phyloP scores from a whole-genome alignment of 208 protist genomes.

The Trypanosoma avium region DNA sequence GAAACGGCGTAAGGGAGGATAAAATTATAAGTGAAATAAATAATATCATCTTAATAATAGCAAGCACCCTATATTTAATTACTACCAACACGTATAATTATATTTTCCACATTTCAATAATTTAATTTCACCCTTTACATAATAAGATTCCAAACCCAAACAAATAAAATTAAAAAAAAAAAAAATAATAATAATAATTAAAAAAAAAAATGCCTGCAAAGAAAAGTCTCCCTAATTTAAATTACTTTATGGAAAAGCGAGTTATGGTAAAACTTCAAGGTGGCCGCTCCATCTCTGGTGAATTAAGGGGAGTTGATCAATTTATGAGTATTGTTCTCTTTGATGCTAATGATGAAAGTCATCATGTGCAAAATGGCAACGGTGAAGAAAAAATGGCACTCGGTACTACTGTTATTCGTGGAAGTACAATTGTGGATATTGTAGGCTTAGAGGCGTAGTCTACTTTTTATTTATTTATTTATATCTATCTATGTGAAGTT shows the following conservation, averaged over 20 bases:
- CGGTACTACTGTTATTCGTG: conserved; percentile 88
- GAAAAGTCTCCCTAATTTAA: conserved; percentile 84
- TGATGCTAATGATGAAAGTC: conserved; percentile 94
- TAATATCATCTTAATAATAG: too few relatives aligned
- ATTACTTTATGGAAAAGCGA: conserved; percentile 95
- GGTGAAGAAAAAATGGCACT: conserved; percentile 82
- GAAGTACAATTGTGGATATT: conserved; percentile 91
- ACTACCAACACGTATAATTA: too few relatives aligned
- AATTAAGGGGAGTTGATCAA: conserved; percentile 96
- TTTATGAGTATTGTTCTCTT: conserved; percentile 98
- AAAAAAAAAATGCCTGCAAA: conserved; percentile 34
- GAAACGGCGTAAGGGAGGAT: too few relatives aligned
- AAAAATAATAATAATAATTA: not conserved
- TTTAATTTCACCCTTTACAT: too few relatives aligned
- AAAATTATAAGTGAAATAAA: too few relatives aligned
- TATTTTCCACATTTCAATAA: too few relatives aligned
- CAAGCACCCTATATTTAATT: too few relatives aligned
- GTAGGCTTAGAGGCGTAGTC: conserved; percentile 66
- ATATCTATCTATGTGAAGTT: too few relatives aligned
- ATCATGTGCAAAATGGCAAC: conserved; percentile 46
- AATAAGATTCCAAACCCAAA: too few relatives aligned
- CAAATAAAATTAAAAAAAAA: conserved; percentile 10
- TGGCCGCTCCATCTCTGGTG: conserved; percentile 93
- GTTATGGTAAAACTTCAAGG: conserved; percentile 94
- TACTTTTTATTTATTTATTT: not conserved